Evolutionary conservation across 805 yeast genomes (phyloP).

Genomic region (Kodamaea jinghongensis): DNA sequence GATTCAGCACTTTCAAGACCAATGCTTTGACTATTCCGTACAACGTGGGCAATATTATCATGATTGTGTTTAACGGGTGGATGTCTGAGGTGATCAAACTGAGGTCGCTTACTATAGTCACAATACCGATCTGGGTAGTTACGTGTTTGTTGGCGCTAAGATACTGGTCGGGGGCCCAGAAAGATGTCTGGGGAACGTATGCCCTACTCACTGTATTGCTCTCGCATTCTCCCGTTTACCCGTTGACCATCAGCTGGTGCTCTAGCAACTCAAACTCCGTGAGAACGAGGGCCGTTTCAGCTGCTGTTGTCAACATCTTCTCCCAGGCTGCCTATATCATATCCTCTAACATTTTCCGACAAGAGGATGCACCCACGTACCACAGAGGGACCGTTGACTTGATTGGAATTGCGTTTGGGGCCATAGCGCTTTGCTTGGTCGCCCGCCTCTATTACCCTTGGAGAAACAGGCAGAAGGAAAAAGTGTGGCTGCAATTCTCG

Average conservation of each 20-base stretch:
- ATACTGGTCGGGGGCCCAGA: constrained; percentile 43
- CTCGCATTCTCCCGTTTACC: constrained; percentile 50
- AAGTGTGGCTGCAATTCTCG: constrained; percentile 50
- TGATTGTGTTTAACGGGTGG: constrained; percentile 18
- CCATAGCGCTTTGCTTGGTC: constrained; percentile 26
- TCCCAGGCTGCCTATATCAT: constrained; percentile 58
- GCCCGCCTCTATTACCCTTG: constrained; percentile 39
- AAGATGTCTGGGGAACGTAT: constrained; percentile 43
- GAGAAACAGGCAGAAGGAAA: constrained; percentile 45
- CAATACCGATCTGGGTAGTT: constrained; percentile 18
- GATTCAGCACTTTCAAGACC: constrained; percentile 52
- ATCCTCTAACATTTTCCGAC: constrained; percentile 54
- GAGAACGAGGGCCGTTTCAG: constrained; percentile 58
- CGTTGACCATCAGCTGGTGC: constrained; percentile 58
- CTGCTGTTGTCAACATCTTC: constrained; percentile 64
- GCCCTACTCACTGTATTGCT: constrained; percentile 37
- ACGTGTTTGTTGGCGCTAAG: constrained; percentile 26
- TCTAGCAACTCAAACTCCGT: constrained; percentile 63
- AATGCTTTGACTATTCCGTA: constrained; percentile 54
- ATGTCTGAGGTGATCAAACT: constrained; percentile 24
- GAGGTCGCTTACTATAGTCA: constrained; percentile 14
- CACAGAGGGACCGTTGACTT: constrained; percentile 52
- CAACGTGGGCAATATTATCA: constrained; percentile 27
- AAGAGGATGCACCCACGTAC: constrained; percentile 59
- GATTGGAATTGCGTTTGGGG: constrained; percentile 35